A percentile compares a stretch with the other conserved stretches of the same genome.
These are phyloP conservation scores for Clitoria ternatea DNA, from an alignment of 306 rosid genomes.

Conservation along the genomic window DNA sequence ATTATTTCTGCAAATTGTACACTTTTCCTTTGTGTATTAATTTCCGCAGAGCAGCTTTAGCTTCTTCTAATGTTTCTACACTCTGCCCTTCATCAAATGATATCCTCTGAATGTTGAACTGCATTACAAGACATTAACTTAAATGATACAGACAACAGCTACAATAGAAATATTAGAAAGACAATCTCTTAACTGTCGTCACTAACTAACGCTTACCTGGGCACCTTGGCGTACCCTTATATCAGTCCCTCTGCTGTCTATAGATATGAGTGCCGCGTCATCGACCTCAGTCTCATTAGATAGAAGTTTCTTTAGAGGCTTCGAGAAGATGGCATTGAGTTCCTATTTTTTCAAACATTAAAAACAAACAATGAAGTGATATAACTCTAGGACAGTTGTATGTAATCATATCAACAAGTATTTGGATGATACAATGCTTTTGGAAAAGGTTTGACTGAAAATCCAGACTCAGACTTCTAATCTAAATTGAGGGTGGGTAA, in stretches of 20 bases:
- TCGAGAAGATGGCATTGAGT: conserved; percentile 88
- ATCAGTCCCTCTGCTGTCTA: conserved; percentile 96
- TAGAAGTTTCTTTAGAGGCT: conserved; percentile 82
- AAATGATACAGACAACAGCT: neutral
- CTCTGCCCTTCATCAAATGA: conserved; percentile 88
- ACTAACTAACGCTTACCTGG: conserved; percentile 56
- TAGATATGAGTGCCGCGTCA: conserved; percentile 96
- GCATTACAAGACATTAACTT: conserved; percentile 20
- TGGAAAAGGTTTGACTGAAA: conserved; percentile 6
- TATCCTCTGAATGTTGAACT: conserved; percentile 95
- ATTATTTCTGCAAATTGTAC: conserved; percentile 56
- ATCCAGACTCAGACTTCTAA: neutral
- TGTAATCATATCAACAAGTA: neutral
- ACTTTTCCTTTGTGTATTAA: conserved; percentile 66
- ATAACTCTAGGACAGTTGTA: neutral
- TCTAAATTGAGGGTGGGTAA: neutral
- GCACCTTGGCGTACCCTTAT: conserved; percentile 98
- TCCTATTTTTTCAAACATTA: conserved; percentile 48
- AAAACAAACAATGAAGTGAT: conserved; percentile 13
- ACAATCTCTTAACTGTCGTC: neutral
- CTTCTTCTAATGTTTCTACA: conserved; percentile 90
- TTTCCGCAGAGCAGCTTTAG: conserved; percentile 89
- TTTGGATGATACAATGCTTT: neutral
- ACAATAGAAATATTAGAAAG: neutral
- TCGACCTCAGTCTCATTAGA: conserved; percentile 87